Conservation (phyloP, 345 rosid species). For the Rhizophora apiculata region DNA sequence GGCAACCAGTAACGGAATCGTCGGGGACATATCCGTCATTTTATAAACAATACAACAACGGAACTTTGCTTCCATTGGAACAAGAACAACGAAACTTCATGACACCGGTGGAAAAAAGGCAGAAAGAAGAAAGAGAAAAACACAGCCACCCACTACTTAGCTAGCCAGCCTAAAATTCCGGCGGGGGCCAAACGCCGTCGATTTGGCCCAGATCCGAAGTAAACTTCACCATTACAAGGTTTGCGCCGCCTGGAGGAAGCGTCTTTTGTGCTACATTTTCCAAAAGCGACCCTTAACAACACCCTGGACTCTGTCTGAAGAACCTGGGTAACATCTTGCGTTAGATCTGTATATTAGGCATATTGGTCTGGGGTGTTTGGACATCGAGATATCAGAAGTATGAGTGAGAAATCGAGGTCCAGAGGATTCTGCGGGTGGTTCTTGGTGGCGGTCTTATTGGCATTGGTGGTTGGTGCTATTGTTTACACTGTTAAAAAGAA, state of each 20-base stretch:
- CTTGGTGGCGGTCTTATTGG: constrained; percentile 48
- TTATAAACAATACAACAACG: too few relatives aligned
- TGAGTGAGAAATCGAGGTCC: constrained; percentile 65
- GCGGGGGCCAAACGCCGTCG: neutral
- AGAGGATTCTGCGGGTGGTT: constrained; percentile 72
- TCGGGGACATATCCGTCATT: neutral
- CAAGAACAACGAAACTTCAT: neutral
- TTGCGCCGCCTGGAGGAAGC: neutral
- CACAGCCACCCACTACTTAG: neutral
- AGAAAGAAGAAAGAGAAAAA: neutral
- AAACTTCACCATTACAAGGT: neutral
- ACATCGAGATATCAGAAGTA: constrained; percentile 16
- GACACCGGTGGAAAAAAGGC: neutral
- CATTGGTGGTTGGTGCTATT: constrained; percentile 49
- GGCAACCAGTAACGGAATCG: too few relatives aligned
- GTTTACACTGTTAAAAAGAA: constrained; percentile 52
- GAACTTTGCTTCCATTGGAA: too few relatives aligned
- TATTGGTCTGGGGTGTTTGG: neutral
- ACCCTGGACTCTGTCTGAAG: too few relatives aligned
- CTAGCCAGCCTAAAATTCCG: too few relatives aligned
- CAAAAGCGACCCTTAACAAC: neutral
- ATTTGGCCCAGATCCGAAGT: constrained; percentile 3
- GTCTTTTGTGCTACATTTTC: neutral
- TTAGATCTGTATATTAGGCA: neutral
- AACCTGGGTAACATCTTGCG: neutral